These are phyloP conservation scores for Aspergillus taichungensis DNA, from an alignment of 495 filamentous ascomycete genomes.

Conservation along the genomic window DNA sequence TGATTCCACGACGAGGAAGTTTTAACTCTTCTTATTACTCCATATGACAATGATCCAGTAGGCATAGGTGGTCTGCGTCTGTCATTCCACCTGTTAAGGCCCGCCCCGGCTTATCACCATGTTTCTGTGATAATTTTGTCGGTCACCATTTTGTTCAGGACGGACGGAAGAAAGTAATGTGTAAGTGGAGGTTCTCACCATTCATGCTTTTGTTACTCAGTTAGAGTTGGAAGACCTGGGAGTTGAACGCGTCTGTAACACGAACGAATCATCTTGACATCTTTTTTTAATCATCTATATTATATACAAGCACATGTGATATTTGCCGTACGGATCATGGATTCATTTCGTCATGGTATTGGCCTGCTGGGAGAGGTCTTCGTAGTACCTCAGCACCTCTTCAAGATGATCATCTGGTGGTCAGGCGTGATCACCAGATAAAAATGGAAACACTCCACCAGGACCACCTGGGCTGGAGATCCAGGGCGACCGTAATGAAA, in stretches of 20 bases:
- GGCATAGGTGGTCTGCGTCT: background rate
- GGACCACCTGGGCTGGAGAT: no score
- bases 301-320: constrained; percentile 2
- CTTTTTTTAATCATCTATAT: background rate
- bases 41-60: constrained; percentile 1
- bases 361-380: background rate
- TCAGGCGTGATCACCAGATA: no score
- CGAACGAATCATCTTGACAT: background rate
- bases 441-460: no score
- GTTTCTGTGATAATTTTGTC: no score
- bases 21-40: constrained; percentile 5
- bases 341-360: no score
- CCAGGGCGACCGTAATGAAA: no score
- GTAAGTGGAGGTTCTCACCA: no score
- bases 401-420: no score
- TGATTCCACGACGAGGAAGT: constrained; percentile 7
- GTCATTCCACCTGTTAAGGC: no score
- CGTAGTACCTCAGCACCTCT: constrained; percentile 23
- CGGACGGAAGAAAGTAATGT: no score
- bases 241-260: constrained; percentile 10
- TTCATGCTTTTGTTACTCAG: background rate
- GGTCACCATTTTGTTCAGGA: no score
- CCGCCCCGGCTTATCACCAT: no score
- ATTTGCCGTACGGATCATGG: background rate
- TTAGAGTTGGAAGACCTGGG: constrained; percentile 5